These are phyloP conservation scores for Cryptococcus sp. DNA, from an alignment of 1,284 basidiomycete genomes.

Conservation along the genomic window DNA sequence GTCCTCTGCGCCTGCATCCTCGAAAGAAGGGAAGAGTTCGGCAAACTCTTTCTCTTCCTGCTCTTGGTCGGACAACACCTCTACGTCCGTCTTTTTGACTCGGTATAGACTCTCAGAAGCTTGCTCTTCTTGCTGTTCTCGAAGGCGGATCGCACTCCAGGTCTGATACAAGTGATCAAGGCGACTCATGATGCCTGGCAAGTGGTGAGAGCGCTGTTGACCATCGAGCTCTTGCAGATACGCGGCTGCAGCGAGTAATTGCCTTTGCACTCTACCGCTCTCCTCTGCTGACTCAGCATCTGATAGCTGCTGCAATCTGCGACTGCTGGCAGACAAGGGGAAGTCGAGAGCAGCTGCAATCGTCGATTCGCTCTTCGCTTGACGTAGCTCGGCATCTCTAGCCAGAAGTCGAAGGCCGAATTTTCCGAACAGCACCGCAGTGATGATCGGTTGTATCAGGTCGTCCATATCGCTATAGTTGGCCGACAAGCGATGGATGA, in stretches of 20 bases:
- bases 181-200: constrained; percentile 53
- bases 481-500: constrained; percentile 55
- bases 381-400: constrained; percentile 10
- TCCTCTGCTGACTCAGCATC: constrained; percentile 19
- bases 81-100: constrained; percentile 63
- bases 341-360: constrained; percentile 19
- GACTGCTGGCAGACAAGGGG: constrained; percentile 29
- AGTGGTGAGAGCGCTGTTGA: constrained; percentile 8
- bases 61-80: constrained; percentile 69
- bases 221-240: constrained; percentile 12
- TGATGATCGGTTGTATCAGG: constrained; percentile 66
- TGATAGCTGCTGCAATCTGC: constrained; percentile 18
- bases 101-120: constrained; percentile 80
- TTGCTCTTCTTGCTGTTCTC: constrained; percentile 66
- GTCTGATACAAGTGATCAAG: constrained; percentile 76
- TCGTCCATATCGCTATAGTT: constrained; percentile 63
- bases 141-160: constrained; percentile 79
- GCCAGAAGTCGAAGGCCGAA: constrained; percentile 66
- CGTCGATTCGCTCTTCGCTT: constrained; percentile 10
- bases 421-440: constrained; percentile 66
- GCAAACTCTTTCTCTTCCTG: constrained; percentile 79
- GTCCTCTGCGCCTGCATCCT: constrained; percentile 52
- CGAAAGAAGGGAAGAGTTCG: constrained; percentile 78
- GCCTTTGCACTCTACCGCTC: constrained; percentile 23
- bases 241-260: constrained; percentile 16